phyloP scores from a whole-genome alignment of 148 eudicot species.

The Rhododendron molle region DNA sequence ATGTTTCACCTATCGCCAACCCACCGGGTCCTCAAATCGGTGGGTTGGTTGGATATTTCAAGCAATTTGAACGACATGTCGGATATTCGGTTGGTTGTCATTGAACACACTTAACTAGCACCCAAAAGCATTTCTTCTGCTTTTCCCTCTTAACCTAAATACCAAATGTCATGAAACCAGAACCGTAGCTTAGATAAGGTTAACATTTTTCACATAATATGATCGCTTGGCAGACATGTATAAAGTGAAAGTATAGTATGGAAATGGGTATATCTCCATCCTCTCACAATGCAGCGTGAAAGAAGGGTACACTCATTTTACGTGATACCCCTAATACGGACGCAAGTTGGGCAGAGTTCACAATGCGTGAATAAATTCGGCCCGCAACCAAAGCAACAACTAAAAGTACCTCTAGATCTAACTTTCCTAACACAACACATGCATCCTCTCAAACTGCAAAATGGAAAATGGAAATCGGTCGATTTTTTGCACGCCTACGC shows the following conservation, averaged over 20 bases:
- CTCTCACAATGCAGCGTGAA: no score
- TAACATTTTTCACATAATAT: no score
- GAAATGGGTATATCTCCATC: no score
- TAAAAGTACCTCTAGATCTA: background rate
- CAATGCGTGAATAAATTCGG: background rate
- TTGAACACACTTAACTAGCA: background rate
- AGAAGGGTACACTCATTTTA: no score
- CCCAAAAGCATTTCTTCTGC: background rate
- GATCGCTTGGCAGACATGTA: no score
- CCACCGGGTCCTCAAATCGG: background rate
- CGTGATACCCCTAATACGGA: background rate
- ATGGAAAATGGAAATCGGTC: no score
- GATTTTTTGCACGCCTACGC: background rate
- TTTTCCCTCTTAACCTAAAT: background rate
- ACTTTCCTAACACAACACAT: background rate
- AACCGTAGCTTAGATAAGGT: background rate
- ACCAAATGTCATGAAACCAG: background rate
- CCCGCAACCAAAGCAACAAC: background rate
- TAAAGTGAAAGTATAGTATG: no score
- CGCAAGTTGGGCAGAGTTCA: background rate
- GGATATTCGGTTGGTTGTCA: background rate
- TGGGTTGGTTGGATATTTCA: background rate
- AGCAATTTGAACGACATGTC: background rate
- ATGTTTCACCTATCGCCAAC: background rate
- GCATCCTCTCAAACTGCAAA: background rate